These are phyloP conservation scores for Syzygium aqueum DNA, from an alignment of 345 rosid species.

Conservation along the genomic window DNA sequence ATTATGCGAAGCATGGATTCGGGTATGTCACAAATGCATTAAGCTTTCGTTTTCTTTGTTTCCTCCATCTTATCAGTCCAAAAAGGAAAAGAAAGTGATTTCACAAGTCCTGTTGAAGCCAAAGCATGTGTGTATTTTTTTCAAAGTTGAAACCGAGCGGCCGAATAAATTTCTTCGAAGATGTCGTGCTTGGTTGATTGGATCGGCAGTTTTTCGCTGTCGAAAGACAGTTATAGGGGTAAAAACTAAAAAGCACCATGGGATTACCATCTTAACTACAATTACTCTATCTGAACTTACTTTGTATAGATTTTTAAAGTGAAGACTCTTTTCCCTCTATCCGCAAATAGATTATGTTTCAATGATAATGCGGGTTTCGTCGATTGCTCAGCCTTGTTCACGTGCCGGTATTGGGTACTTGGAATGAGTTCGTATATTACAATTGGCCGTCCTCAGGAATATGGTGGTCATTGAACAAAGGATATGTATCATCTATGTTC, in stretches of 20 bases:
- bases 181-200: background rate
- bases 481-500: background rate
- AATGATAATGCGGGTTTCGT: background rate
- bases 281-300: background rate
- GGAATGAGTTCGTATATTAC: background rate
- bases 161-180: background rate
- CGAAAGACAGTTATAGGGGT: background rate
- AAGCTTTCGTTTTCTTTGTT: background rate
- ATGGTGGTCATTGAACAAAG: background rate
- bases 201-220: background rate
- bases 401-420: background rate
- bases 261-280: background rate
- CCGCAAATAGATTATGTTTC: background rate
- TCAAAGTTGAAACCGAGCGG: background rate
- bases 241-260: background rate
- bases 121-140: background rate
- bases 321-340: background rate
- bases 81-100: background rate
- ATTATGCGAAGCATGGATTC: slow-evolving; percentile 17
- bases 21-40: slow-evolving; percentile 12
- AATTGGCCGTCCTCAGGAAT: background rate
- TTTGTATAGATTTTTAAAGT: background rate
- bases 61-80: background rate
- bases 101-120: background rate
- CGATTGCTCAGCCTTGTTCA: background rate